Base-by-base conservation (phyloP, 768 basidiomycete genomes). In the Tricholoma sp. region DNA sequence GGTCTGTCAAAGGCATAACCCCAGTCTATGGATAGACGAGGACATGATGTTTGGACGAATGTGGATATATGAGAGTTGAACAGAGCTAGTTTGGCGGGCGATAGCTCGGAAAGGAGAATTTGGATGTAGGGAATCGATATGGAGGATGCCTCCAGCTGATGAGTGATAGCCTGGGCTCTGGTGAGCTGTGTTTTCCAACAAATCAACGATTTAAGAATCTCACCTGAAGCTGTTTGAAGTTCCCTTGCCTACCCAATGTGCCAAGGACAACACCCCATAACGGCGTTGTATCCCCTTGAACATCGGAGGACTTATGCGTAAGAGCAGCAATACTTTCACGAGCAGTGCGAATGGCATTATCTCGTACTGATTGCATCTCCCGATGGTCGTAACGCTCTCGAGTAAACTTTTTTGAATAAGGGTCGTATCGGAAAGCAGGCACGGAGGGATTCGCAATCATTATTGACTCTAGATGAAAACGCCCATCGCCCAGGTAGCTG, bases 381-480 rank as follows among this genome's bases (percentile, higher is more conserved):
- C 74, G 69, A 65, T 98, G 94, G 63, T 93, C 81, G 62, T 98
- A 99, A 3, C 85, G 80, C 67, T 99, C 97, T 56, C 93, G 76
- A 1, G 97, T 98, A 51, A 99, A 79, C 66, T 94, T 97, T 71
- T 99, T 99, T 18, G 94, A 92, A 70, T 98, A 99, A 3, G 97
- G 97, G 66, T 98, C 97, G 71, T 98, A 99, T 18, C 97, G 85
- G 74, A 97, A 99, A 0, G 97, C 95, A 10, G 97, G 94, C 15
- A 98, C 80, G 31, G 81, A 71, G 0, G 97, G 97, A 69, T 99
- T 99, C n/a, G 94, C 94, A 57, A 99, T 97, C 97, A 99, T 99
- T 68, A 98, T 94, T 12, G 93, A 91, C 71, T 99, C 97, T 15
- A 98, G 81, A 68, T 98, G 97, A 76, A 99, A 99, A 9, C 97